Evolutionary conservation across 2,329 filamentous ascomycete species (phyloP), one percentile per base, ranked within the genome.

Genomic region (Trichothecium roseum): DNA sequence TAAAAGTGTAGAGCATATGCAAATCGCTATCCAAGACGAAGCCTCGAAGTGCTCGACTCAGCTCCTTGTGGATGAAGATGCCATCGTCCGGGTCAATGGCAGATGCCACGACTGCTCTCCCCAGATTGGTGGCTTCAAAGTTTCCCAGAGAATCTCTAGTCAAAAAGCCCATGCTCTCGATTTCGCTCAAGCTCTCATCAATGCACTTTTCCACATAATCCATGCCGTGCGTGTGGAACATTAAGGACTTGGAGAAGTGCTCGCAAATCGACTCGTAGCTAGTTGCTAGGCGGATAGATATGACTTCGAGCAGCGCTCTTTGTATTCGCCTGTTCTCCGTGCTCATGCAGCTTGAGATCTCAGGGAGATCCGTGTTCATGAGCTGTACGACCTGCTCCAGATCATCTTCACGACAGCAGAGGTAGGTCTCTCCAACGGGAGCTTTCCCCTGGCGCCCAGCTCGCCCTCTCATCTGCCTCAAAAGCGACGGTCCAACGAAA

Each of bases 1-100:
- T 86, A 43, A 87, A 86, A 27, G 75, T 77, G 51, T 87, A 88
- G 32, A 86, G 68, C 10, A 84, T 70, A 47, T 87, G 83, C 76
- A 88, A 79, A 42, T 88, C 83, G 4, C 81, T 78, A 48, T 87
- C 81, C 72, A 88, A 78, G 10, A 86, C 83, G 48, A 88, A 87
- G 2, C 78, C 79, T 40, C 71, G 64, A 3, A 87, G 63, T 1
- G 82, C 79, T 44, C 70, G 70, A 38, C 68, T 67, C 32, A 87
- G 63, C 53, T 88, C 83, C 31, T 73, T 65, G 45, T 86, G 64
- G 14, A 87, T 68, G 45, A 86, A 87, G 1, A 84, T 56, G 1
- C 83, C 83, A 45, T 87, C 82, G 39, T 84, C 79, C 0, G 81
- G 83, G 34, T 81, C 74, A 26, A 88, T 69, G 2, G 78, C 76